Evolutionary conservation across 1,284 basidiomycete genomes (phyloP), one percentile per base, ranked within the genome.

Genomic region (Melampsora americana): DNA sequence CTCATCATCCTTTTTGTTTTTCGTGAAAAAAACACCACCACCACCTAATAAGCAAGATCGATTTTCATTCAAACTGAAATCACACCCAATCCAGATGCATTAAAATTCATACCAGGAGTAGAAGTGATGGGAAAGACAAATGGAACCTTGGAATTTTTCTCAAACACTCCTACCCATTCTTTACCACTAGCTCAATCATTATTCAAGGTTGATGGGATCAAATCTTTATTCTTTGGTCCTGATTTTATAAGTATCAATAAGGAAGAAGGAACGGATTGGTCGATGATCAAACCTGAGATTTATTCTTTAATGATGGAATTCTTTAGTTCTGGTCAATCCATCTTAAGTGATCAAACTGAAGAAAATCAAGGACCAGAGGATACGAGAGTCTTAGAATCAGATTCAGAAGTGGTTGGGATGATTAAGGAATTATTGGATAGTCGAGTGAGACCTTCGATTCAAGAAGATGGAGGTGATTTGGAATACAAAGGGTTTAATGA

Each of bases 391-490:
- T 5, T 44, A 26, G 71, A 74, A 42, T 46, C 53, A 39, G 71
- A 74, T 60, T 44, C 30, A 23, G 71, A 74, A 28, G 71, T 74
- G 30, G 64, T 74, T 46, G 71, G 64, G 5, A 74, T 74, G 65
- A 74, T 74, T 42, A 74, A 74, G 60, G 71, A 74, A 35, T 62
- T 67, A 26, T 48, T 74, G 26, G 71, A 74, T 39, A 74, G 64
- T 20, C 26, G 71, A 44, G 71, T 74, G 6, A 53, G 71, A 60
- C 71, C 71, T 28, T 46, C 71, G 30, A 74, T 74, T 26, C 71
- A 74, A 56, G 85, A 85, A 79, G 85, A 86, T 78, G 85, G 85
- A 50, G 85, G 84, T 16, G 86, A 87, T 81, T 85, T 87, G 76
- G 86, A 86, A 80, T 87, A 85, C 79, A 82, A 83, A 67, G 86